Evolutionary conservation across 768 basidiomycete genomes (phyloP).

Genomic region (Heimioporus sp.): DNA sequence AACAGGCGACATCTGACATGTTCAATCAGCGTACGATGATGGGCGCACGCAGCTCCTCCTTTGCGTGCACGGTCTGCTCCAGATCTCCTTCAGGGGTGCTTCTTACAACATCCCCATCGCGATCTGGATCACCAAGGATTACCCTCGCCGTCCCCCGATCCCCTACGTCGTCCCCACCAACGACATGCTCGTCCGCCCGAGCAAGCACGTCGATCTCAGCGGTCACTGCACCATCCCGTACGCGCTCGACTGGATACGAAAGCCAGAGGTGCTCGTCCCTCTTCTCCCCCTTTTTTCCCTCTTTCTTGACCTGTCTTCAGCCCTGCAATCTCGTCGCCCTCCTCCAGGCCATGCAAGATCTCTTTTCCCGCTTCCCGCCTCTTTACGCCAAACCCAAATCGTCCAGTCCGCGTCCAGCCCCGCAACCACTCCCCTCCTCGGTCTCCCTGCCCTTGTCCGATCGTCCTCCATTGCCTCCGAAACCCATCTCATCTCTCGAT

Average conservation of each 20-base stretch:
- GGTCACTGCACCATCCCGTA: slow-evolving; percentile 72
- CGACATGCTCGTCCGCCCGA: slow-evolving; percentile 84
- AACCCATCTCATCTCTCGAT: slow-evolving; percentile 21
- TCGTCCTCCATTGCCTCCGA: slow-evolving; percentile 40
- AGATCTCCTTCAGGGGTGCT: slow-evolving; percentile 71
- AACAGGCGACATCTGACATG: background rate
- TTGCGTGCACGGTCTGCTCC: slow-evolving; percentile 87
- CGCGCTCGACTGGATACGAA: slow-evolving; percentile 72
- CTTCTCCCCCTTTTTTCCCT: slow-evolving; percentile 8
- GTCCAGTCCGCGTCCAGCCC: slow-evolving; percentile 15
- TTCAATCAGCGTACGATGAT: slow-evolving; percentile 78
- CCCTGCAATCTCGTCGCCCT: slow-evolving; percentile 74
- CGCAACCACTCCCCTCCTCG: background rate
- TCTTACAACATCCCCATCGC: slow-evolving; percentile 94
- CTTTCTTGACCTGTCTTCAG: slow-evolving; percentile 35
- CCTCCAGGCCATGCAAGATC: slow-evolving; percentile 71
- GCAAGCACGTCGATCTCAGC: slow-evolving; percentile 75
- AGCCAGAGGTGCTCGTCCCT: slow-evolving; percentile 51
- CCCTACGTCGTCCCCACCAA: slow-evolving; percentile 89
- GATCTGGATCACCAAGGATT: slow-evolving; percentile 83
- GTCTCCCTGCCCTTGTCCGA: slow-evolving; percentile 16
- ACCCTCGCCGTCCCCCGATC: slow-evolving; percentile 81
- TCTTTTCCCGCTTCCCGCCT: slow-evolving; percentile 85
- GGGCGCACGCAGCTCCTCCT: slow-evolving; percentile 91
- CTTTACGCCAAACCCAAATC: slow-evolving; percentile 80